Conservation (phyloP, 306 rosid genomes). For the Rosa chinensis region DNA sequence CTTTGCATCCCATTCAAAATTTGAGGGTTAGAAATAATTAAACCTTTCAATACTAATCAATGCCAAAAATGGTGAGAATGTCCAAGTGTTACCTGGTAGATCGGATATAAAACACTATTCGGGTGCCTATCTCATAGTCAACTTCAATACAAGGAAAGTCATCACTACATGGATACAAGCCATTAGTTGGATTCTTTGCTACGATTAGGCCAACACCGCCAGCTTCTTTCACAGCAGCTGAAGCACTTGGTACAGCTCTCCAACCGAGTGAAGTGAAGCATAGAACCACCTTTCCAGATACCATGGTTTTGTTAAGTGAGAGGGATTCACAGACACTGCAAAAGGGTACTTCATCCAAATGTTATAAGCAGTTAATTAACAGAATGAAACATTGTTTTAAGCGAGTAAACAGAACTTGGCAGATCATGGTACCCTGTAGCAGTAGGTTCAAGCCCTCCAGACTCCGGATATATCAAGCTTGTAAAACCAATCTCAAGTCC, state of each 20-base stretch:
- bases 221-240: conserved; percentile 27
- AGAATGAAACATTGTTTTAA: neutral
- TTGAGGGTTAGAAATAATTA: neutral
- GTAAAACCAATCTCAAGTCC: conserved; percentile 33
- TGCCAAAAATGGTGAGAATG: too few relatives aligned
- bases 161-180: conserved; percentile 15
- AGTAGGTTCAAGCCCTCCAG: conserved; percentile 6
- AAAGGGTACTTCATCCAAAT: neutral
- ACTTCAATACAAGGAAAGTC: conserved; percentile 41
- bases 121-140: conserved; percentile 39
- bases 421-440: conserved; percentile 14
- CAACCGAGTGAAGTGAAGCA: conserved; percentile 33
- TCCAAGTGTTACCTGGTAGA: conserved; percentile 35
- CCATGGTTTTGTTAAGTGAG: conserved; percentile 26
- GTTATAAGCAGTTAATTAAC: neutral
- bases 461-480: conserved; percentile 41
- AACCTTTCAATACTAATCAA: neutral
- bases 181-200: conserved; percentile 28
- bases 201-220: conserved; percentile 39
- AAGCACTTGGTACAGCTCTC: conserved; percentile 9
- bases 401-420: neutral
- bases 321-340: conserved; percentile 36
- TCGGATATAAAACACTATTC: conserved; percentile 41
- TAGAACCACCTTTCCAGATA: conserved; percentile 33
- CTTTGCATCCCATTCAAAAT: conserved; percentile 14